Evolutionary conservation across 1,284 basidiomycete genomes (phyloP), one percentile per base, ranked within the genome.

Genomic region (Irpex sp.): DNA sequence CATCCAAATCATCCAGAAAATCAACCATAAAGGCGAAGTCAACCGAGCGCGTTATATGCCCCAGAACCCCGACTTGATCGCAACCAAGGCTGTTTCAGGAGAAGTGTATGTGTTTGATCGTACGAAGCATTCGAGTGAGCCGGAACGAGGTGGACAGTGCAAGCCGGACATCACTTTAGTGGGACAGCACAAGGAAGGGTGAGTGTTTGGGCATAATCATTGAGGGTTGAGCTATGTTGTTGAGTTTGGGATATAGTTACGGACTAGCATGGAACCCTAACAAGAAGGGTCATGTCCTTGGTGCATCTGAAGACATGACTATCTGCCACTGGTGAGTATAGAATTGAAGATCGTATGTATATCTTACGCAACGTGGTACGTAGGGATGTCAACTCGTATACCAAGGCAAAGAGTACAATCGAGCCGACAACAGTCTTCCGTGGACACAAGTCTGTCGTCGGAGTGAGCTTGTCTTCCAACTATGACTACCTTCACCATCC

Each of bases 1-100:
- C 31, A 88, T 99, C 66, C 90, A 93, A 71, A 87, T 98, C 72
- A 92, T 90, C 37, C 97, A 99, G 74, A 90, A 88, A 65, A 99
- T 99, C 79, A 96, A 96, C 75, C 97, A 99, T 76, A 86, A 87
- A 7, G 95, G 95, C 58, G 97, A 99, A 76, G 94, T 99, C 71
- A 99, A 99, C 77, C 82, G 96, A 46, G 97, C 97, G 62, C 85
- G 97, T 54, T 99, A 99, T 76, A 98, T 98, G 94, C 97, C 97
- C 13, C 97, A 98, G 77, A 99, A 99, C 73, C 93, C 94, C 5
- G 94, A 99, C 76, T 77, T 99, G 68, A 94, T 99, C 67, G 97
- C 97, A 1, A 99, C 97, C 7, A 97, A 98, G 71, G 83, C 95
- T 8, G 87, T 97, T 6, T 87, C 85, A 4, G 97, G 97, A 13